phyloP scores from a whole-genome alignment of 306 rosid species.

The Castanospermum australe region DNA sequence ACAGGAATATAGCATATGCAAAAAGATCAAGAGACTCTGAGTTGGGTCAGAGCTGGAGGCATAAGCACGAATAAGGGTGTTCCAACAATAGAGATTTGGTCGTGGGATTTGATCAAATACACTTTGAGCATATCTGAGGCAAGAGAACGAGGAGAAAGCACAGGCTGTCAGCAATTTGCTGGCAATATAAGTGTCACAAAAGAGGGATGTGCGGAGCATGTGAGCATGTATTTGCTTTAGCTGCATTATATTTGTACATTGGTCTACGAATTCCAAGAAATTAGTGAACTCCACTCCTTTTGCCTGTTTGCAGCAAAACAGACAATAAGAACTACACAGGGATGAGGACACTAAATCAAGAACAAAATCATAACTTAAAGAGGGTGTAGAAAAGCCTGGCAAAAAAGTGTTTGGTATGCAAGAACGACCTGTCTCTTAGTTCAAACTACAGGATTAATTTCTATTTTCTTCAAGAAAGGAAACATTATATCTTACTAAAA shows the following conservation, averaged over 20 bases:
- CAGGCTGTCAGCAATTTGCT: conserved; percentile 48
- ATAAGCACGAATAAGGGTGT: conserved; percentile 60
- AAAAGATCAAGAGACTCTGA: conserved; percentile 37
- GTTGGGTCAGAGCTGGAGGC: conserved; percentile 58
- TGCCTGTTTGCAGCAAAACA: conserved; percentile 12
- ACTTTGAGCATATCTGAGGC: conserved; percentile 52
- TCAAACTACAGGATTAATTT: not conserved
- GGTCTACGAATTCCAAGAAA: conserved; percentile 24
- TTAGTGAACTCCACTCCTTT: not conserved
- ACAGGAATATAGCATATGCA: conserved; percentile 43
- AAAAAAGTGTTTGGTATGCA: not conserved
- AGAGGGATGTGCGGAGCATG: conserved; percentile 51
- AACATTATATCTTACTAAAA: not conserved
- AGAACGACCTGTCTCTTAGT: not conserved
- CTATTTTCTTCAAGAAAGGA: not conserved
- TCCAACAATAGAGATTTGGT: conserved; percentile 72
- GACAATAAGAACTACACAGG: not conserved
- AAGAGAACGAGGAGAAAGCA: conserved; percentile 41
- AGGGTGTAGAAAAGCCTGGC: not conserved
- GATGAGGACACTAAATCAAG: not conserved
- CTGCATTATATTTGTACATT: conserved; percentile 38
- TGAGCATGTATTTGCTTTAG: conserved; percentile 63
- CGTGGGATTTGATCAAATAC: conserved; percentile 58
- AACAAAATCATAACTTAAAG: not conserved
- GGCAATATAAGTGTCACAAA: conserved; percentile 49